Conservation (phyloP, 2,329 filamentous ascomycete genomes). For the Hypoxylon sp. region DNA sequence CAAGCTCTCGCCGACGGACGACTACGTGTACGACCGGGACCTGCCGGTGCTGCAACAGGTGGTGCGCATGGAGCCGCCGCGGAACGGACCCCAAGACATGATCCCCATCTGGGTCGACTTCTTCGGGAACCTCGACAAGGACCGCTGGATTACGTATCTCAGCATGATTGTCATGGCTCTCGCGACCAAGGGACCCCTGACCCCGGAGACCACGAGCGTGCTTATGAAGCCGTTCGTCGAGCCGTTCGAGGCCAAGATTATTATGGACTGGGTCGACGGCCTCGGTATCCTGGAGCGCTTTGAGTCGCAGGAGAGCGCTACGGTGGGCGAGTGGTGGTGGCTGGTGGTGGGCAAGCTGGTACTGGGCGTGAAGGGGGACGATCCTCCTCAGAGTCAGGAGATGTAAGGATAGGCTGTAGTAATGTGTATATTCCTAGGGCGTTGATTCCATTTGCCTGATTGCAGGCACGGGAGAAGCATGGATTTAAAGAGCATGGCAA, state of each 20-base stretch:
- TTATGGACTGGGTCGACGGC: slow-evolving; percentile 68
- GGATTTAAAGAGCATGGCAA: slow-evolving; percentile 7
- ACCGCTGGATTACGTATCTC: slow-evolving; percentile 73
- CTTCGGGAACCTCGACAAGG: slow-evolving; percentile 67
- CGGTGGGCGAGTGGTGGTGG: slow-evolving; percentile 76
- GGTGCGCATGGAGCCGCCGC: slow-evolving; percentile 56
- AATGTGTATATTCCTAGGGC: slow-evolving; percentile 3
- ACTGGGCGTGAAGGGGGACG: slow-evolving; percentile 36
- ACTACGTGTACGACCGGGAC: slow-evolving; percentile 68
- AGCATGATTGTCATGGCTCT: slow-evolving; percentile 71
- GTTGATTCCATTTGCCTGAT: not conserved
- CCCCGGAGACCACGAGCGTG: slow-evolving; percentile 63
- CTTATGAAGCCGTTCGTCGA: slow-evolving; percentile 70
- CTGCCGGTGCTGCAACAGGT: slow-evolving; percentile 57
- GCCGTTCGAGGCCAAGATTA: slow-evolving; percentile 69
- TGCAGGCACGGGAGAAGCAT: slow-evolving; percentile 1
- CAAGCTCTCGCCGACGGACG: slow-evolving; percentile 66
- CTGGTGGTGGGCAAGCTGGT: slow-evolving; percentile 61
- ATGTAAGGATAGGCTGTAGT: not conserved
- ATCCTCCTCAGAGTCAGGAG: not conserved
- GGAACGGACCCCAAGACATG: slow-evolving; percentile 57
- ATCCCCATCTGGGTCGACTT: slow-evolving; percentile 81
- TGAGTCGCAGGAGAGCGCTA: slow-evolving; percentile 56
- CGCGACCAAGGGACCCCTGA: slow-evolving; percentile 70
- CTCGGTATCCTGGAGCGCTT: slow-evolving; percentile 63